A percentile compares a stretch with the other conserved stretches of the same genome.
Evolutionary conservation across 1,139 yeast genomes (phyloP).

Genomic region (Candida pseudoviswanathii): DNA sequence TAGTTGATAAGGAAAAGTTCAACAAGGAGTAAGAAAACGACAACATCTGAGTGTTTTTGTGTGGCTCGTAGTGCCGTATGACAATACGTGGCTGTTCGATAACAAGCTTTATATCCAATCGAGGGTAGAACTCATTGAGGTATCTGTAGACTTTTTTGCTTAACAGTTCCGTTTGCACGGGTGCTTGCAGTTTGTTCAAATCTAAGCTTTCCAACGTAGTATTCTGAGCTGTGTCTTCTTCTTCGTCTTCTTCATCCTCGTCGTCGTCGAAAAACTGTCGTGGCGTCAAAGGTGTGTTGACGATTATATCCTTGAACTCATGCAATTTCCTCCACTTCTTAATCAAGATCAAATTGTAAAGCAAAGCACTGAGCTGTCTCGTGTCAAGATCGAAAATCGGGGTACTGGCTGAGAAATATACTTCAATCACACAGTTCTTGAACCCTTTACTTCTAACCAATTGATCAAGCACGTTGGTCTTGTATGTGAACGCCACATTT

Average conservation of each 20-base stretch:
- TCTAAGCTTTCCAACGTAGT: neutral
- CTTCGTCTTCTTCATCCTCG: constrained; percentile 2
- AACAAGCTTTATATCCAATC: constrained; percentile 40
- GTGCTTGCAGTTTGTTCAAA: neutral
- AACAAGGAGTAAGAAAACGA: constrained; percentile 42
- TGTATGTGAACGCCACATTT: constrained; percentile 52
- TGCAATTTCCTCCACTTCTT: constrained; percentile 30
- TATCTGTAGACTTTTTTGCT: constrained; percentile 15
- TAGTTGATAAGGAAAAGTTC: constrained; percentile 39
- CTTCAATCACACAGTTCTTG: constrained; percentile 38
- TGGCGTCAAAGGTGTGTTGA: neutral
- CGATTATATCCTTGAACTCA: constrained; percentile 7
- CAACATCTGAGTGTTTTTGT: constrained; percentile 29
- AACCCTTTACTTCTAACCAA: constrained; percentile 39
- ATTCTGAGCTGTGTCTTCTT: neutral
- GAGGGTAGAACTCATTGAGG: constrained; percentile 47
- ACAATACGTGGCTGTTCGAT: constrained; percentile 48
- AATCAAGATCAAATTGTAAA: constrained; percentile 36
- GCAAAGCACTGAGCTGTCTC: constrained; percentile 41
- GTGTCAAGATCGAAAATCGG: constrained; percentile 54
- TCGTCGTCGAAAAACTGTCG: constrained; percentile 5
- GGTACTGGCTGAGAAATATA: constrained; percentile 48
- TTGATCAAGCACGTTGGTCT: constrained; percentile 52
- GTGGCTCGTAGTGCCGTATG: constrained; percentile 29
- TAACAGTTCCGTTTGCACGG: constrained; percentile 11